Evolutionary conservation across 352 stramenopile genomes (phyloP), one percentile per base, ranked within the genome.

Genomic region (Hyaloperonospora arabidopsidis): DNA sequence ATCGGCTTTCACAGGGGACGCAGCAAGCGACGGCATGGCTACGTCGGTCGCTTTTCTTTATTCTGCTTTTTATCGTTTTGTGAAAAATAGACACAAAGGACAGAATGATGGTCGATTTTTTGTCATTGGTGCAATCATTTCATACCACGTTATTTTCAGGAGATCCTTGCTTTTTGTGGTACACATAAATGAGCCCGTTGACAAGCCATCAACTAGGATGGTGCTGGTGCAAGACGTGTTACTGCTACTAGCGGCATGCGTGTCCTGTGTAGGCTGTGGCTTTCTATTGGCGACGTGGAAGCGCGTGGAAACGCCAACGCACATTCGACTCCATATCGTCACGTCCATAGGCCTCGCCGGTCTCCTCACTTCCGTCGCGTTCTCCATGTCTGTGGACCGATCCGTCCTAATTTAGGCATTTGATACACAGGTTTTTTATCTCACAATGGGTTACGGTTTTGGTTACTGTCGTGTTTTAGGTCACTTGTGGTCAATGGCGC

Each of bases 221-320:
- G 46, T 59, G 23, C 45, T 76, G 18, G 49, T 61, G 18, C 66
- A 86, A 60, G 44, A 84, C 36, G 72, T 78, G 50, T 44, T 84
- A 45, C 63, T 88, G 10, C 63, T 86, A 25, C 28, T 68, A 35
- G 73, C 70, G 12, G 69, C 79, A n/a, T 60, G 59, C 23, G 72
- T 85, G 39, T 90, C 77, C 40, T 79, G 79, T 57, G 61, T 65
- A n/a, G 79, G 77, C 38, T 90, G 79, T 52, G 61, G 70, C 52
- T 84, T 87, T 63, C 68, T 90, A 18, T 70, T 88, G 51, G 67
- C 67, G 21, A 86, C 72, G 11, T 90, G 79, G 77, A 86, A 81
- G 45, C 78, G 66, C 48, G 79, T 87, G 25, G 63, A 70, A 18
- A 62, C 67, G 14, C 77, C 79, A 5, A 86, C 87, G 57, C 86